Conservation (phyloP, 2,329 filamentous ascomycete species). For the Thermothelomyces thermophilus region DNA sequence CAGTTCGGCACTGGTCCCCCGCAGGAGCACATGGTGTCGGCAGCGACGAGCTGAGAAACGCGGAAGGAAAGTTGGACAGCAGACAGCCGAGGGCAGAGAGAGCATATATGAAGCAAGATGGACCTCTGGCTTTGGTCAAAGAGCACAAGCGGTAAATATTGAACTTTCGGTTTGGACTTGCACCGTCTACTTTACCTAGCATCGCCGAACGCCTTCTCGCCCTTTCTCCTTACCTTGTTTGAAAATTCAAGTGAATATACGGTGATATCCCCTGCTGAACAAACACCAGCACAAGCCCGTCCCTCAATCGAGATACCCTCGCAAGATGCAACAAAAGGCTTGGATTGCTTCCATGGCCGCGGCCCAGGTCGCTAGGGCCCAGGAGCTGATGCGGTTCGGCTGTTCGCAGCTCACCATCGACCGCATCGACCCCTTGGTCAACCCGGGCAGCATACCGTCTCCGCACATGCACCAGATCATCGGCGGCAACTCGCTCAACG, state of each 20-base stretch:
- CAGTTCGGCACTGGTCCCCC: conserved; percentile 4
- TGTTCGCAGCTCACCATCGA: conserved; percentile 10
- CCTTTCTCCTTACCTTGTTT: neutral
- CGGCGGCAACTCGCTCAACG: conserved; percentile 32
- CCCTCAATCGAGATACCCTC: neutral
- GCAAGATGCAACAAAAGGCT: conserved; percentile 1
- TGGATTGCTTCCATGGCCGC: neutral
- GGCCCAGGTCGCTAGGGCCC: neutral
- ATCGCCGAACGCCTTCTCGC: neutral
- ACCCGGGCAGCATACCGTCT: conserved; percentile 4
- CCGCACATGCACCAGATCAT: conserved; percentile 50
- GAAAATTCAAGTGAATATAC: too few species aligned
- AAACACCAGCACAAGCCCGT: too few species aligned
- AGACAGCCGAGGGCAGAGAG: neutral
- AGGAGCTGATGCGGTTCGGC: conserved; percentile 9
- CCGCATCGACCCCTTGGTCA: conserved; percentile 8
- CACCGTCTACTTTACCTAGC: neutral
- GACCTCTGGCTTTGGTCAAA: too few species aligned
- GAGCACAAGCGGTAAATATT: too few species aligned
- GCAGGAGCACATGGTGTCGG: neutral
- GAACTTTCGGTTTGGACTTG: neutral
- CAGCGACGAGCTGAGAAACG: neutral
- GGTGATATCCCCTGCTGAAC: too few species aligned
- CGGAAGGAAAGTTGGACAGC: neutral
- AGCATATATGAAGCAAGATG: neutral